phyloP scores from a whole-genome alignment of 352 stramenopile genomes.

The Phytophthora capsici region DNA sequence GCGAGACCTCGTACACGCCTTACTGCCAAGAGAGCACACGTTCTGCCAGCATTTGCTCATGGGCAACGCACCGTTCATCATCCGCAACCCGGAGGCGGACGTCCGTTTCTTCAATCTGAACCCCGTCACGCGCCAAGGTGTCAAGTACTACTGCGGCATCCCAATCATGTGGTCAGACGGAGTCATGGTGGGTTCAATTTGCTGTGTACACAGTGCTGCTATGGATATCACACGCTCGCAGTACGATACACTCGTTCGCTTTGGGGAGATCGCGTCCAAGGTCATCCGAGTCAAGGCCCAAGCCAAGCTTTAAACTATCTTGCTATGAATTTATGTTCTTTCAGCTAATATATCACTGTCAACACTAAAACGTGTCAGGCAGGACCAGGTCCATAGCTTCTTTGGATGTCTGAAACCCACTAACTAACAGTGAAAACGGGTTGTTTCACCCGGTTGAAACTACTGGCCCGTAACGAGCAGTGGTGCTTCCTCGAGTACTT shows the following conservation, averaged over 20 bases:
- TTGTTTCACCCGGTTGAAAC: slow-evolving; percentile 44
- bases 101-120: slow-evolving; percentile 66
- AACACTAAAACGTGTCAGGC: not conserved
- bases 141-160: slow-evolving; percentile 72
- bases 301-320: slow-evolving; percentile 13
- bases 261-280: slow-evolving; percentile 47
- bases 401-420: slow-evolving; percentile 15
- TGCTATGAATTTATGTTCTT: slow-evolving; percentile 11
- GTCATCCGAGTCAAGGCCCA: slow-evolving; percentile 43
- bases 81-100: slow-evolving; percentile 33
- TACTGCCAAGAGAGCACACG: slow-evolving; percentile 53
- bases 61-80: slow-evolving; percentile 53
- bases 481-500: slow-evolving; percentile 63
- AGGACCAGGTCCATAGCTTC: not conserved
- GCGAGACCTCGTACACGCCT: slow-evolving; percentile 31
- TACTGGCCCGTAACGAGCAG: slow-evolving; percentile 49
- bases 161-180: slow-evolving; percentile 36
- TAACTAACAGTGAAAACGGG: slow-evolving; percentile 49
- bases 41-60: slow-evolving; percentile 76
- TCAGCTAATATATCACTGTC: too few relatives aligned
- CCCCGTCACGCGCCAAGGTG: slow-evolving; percentile 34
- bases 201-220: slow-evolving; percentile 33
- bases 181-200: slow-evolving; percentile 41
- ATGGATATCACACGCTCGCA: slow-evolving; percentile 43
- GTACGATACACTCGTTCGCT: slow-evolving; percentile 38